Evolutionary conservation across 257 asterid genomes (phyloP).

Genomic region (Solanum sitiens): DNA sequence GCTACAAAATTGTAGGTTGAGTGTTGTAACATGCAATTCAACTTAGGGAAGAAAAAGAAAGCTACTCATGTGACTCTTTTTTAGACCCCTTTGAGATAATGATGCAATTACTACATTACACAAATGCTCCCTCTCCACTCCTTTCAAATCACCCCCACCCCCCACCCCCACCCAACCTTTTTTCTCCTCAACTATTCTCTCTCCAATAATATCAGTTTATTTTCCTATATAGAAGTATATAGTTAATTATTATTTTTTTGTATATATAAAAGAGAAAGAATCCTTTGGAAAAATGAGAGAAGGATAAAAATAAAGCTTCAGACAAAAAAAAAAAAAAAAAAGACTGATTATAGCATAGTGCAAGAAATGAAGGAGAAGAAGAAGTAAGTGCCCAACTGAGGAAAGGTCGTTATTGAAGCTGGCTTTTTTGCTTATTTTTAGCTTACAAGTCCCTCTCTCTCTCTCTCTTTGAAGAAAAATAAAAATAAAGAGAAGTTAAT

Average conservation of each 20-base stretch:
- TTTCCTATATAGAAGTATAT: not conserved
- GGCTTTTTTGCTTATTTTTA: not conserved
- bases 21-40: not conserved
- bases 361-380: not conserved
- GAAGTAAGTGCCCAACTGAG: not conserved
- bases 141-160: not conserved
- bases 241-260: not conserved
- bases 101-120: not conserved
- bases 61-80: not conserved
- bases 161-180: not conserved
- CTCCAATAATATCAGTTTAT: conserved; percentile 1
- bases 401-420: not conserved
- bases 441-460: not conserved
- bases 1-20: not conserved
- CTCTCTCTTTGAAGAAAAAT: not conserved
- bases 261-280: not conserved
- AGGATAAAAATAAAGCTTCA: not conserved
- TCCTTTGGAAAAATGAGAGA: not conserved
- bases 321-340: not conserved
- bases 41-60: not conserved
- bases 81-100: not conserved
- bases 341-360: not conserved
- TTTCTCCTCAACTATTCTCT: not conserved
- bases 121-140: not conserved
- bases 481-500: not conserved